Percentiles rank a stretch among this genome's conserved stretches.
Evolutionary conservation across 306 rosid genomes (phyloP).

Genomic region (Lathyrus sativus): DNA sequence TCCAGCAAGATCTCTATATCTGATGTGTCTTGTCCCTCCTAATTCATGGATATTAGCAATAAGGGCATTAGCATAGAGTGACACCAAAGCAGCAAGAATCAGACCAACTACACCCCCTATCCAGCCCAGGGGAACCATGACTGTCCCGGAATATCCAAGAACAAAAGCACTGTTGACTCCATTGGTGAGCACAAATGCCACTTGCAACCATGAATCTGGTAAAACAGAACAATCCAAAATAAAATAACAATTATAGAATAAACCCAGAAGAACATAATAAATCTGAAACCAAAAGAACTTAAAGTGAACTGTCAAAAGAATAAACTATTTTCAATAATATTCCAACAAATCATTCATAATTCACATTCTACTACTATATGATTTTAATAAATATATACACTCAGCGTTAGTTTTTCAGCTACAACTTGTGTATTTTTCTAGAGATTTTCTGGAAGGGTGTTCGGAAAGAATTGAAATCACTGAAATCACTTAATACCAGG

Average conservation of each 20-base stretch:
- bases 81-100: slow-evolving; percentile 57
- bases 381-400: too few relatives aligned
- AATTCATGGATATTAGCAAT: slow-evolving; percentile 77
- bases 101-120: slow-evolving; percentile 70
- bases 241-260: neutral
- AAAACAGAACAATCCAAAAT: neutral
- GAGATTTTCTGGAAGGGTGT: too few relatives aligned
- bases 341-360: too few relatives aligned
- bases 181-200: slow-evolving; percentile 80
- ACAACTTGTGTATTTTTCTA: too few relatives aligned
- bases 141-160: slow-evolving; percentile 80
- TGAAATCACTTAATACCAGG: too few relatives aligned
- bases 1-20: slow-evolving; percentile 96
- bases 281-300: neutral
- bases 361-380: too few relatives aligned
- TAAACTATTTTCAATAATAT: neutral
- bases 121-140: slow-evolving; percentile 96
- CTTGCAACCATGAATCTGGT: slow-evolving; percentile 95
- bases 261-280: neutral
- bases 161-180: slow-evolving; percentile 96
- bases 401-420: too few relatives aligned
- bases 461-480: too few relatives aligned
- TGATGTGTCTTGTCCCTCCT: slow-evolving; percentile 91
- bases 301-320: too few relatives aligned
- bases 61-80: slow-evolving; percentile 79